A percentile compares a stretch with the other conserved stretches of the same genome.
Evolutionary conservation across 2,329 filamentous ascomycete species (phyloP).

Genomic region (Sporothrix variecibatus): DNA sequence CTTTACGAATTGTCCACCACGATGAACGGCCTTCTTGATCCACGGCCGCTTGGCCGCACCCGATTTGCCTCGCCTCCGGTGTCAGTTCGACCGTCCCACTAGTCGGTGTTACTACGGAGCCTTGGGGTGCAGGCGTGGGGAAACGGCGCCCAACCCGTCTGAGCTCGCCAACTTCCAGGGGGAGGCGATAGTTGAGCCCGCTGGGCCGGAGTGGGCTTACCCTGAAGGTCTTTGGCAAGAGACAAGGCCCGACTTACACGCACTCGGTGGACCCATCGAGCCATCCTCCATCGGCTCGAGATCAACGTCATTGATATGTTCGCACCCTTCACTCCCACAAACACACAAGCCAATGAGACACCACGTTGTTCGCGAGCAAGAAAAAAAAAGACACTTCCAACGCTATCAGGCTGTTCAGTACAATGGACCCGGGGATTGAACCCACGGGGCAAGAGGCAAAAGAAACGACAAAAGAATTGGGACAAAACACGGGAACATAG

Average conservation of each 20-base stretch:
- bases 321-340: not conserved
- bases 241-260: not conserved
- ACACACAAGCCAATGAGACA: not conserved
- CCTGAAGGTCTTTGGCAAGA: not conserved
- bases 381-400: not conserved
- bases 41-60: too few species aligned
- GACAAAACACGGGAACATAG: not conserved
- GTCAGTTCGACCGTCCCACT: constrained; percentile 4
- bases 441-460: not conserved
- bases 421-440: not conserved
- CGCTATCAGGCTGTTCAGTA: too few species aligned
- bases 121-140: not conserved
- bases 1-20: too few species aligned
- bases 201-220: not conserved
- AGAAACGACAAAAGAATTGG: too few species aligned
- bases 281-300: not conserved
- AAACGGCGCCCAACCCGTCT: not conserved
- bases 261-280: too few species aligned
- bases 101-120: constrained; percentile 23
- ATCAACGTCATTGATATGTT: constrained; percentile 17
- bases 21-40: too few species aligned
- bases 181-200: not conserved
- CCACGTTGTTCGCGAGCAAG: not conserved
- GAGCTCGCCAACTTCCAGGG: not conserved
- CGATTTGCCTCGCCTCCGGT: not conserved